These are phyloP conservation scores for Pulveroboletus frians DNA, from an alignment of 768 basidiomycete species.

Conservation along the genomic window DNA sequence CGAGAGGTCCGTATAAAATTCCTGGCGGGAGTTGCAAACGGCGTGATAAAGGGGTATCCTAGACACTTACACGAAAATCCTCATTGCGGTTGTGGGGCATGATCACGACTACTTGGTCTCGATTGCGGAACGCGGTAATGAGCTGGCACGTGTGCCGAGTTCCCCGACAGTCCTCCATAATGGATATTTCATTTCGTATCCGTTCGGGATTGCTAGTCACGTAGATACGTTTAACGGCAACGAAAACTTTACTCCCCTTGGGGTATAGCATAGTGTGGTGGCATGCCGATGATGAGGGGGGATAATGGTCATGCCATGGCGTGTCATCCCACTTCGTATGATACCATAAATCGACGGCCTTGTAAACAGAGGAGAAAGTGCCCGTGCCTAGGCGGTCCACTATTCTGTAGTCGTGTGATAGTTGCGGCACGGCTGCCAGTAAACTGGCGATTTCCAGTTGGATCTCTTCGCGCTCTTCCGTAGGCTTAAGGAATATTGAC, in stretches of 20 bases:
- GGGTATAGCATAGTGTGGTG: conserved; percentile 50
- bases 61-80: conserved; percentile 81
- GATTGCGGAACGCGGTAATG: conserved; percentile 87
- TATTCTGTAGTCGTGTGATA: conserved; percentile 65
- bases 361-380: conserved; percentile 99
- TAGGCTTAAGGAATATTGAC: conserved; percentile 51
- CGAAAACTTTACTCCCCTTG: conserved; percentile 56
- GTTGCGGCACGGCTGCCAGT: conserved; percentile 56
- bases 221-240: conserved; percentile 95
- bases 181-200: conserved; percentile 87
- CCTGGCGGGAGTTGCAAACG: conserved; percentile 36
- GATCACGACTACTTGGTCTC: conserved; percentile 89
- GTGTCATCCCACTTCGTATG: conserved; percentile 73
- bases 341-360: conserved; percentile 78
- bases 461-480: conserved; percentile 71
- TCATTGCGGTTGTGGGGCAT: conserved; percentile 92
- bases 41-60: neutral
- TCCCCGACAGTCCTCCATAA: conserved; percentile 81
- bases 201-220: conserved; percentile 92
- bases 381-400: conserved; percentile 93
- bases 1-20: conserved; percentile 72
- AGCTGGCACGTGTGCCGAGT: conserved; percentile 88
- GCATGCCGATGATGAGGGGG: conserved; percentile 56
- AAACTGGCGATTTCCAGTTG: conserved; percentile 73
- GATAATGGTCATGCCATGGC: conserved; percentile 67